Evolutionary conservation across 768 basidiomycete species (phyloP), one percentile per base, ranked within the genome.

Genomic region (Fistulinella prunicolor): DNA sequence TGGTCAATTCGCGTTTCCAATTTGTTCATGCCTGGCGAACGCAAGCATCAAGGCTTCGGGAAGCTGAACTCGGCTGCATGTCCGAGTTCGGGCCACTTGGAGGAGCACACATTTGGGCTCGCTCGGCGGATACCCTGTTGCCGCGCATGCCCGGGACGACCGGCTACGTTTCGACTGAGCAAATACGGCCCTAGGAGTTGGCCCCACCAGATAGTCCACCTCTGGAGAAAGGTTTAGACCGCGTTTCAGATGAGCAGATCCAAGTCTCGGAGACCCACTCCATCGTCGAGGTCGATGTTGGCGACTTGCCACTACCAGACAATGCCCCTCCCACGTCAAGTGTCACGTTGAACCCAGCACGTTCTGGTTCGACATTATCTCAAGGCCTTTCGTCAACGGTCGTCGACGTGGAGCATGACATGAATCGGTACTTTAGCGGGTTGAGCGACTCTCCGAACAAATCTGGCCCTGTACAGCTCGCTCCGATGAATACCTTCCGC

Each of bases 391-490:
- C 46, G n/a, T 43, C 36, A 9, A 16, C 49, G 23, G 40, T 17
- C n/a, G 44, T 51, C 7, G 62, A 58, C 21, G n/a, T 34, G 23
- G 58, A 52, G 17, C 46, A 42, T 8, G 64, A 65, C 22, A 65
- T 67, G 57, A 39, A 64, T 23, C 54, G 49, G 37, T 66, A 58
- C 32, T 53, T 67, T 20, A 61, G 65, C 29, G 67, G 59, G 21
- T 28, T 67, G 12, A 30, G 47, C 14, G 58, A 58, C 36, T 58
- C 65, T 20, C 64, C 56, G 16, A 38, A 41, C 28, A 65, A 55
- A 19, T 29, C 36, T 10, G 19, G 9, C 21, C 19, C 38, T 42
- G 30, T 49, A 23, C 43, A 39, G 4, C 26, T 10, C 17, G 0
- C 34, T 34, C 49, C 44, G 12, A 37, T 28, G 3, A 32, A 51